Conservation (phyloP, 495 filamentous ascomycete species). For the Trichoderma gamsii region DNA sequence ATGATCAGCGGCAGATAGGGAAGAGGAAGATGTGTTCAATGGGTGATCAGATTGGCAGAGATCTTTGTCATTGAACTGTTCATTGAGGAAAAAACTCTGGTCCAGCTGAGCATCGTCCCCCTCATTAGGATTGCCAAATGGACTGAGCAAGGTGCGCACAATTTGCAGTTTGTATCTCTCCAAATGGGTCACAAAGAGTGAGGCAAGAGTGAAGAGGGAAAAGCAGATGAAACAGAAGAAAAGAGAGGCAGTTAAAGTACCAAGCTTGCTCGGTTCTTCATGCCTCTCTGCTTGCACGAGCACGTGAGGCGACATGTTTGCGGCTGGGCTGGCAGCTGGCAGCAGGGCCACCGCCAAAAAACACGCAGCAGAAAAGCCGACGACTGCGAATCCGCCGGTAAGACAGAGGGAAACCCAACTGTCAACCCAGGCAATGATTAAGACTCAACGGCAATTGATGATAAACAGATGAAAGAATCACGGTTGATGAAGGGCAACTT, state of each 20-base stretch:
- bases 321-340: constrained; percentile 12
- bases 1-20: too few relatives aligned
- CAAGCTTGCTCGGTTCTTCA: neutral
- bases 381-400: neutral
- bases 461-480: too few relatives aligned
- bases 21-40: neutral
- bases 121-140: neutral
- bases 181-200: neutral
- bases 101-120: neutral
- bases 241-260: neutral
- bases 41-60: too few relatives aligned
- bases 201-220: neutral
- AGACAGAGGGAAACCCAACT: neutral
- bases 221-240: neutral
- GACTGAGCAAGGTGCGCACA: neutral
- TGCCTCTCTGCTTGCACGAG: neutral
- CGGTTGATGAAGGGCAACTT: too few relatives aligned
- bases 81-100: neutral
- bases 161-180: neutral
- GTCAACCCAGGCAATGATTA: neutral
- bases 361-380: neutral
- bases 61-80: too few relatives aligned
- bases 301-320: constrained; percentile 2
- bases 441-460: too few relatives aligned
- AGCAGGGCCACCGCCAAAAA: neutral